A percentile compares a stretch with the other conserved stretches of the same genome.
Conservation (phyloP, 139 green algal species). For the Chlorella sp. region DNA sequence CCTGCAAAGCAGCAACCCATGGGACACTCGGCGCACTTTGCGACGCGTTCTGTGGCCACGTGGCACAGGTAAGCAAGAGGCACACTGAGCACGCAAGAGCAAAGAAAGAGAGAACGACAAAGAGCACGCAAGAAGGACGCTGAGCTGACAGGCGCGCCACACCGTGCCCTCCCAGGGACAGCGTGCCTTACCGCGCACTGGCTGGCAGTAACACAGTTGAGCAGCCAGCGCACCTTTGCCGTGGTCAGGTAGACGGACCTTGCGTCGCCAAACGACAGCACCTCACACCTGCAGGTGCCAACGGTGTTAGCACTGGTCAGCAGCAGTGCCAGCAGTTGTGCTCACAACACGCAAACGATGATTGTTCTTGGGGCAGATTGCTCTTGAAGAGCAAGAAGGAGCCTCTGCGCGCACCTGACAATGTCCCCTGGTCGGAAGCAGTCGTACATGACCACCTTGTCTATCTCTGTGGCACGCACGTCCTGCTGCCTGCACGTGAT, state of each 20-base stretch:
- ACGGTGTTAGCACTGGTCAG: too few species aligned
- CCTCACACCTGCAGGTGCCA: constrained; percentile 1
- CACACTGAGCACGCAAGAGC: neutral
- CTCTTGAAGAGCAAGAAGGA: neutral
- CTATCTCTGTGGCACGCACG: constrained; percentile 77
- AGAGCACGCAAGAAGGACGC: neutral
- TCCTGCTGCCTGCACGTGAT: constrained; percentile 66
- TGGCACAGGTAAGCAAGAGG: too few species aligned
- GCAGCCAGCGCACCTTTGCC: constrained; percentile 36
- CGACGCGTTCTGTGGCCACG: too few species aligned
- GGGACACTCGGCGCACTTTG: neutral
- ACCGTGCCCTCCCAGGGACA: too few species aligned
- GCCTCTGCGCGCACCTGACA: constrained; percentile 21
- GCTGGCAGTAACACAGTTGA: neutral
- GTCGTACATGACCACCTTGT: constrained; percentile 76
- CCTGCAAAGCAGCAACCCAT: constrained; percentile 16
- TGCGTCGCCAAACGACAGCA: constrained; percentile 79
- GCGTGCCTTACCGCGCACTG: too few species aligned
- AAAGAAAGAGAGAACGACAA: neutral
- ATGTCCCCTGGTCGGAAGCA: constrained; percentile 91
- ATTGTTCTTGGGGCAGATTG: neutral
- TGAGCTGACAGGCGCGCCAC: too few species aligned
- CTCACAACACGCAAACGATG: neutral
- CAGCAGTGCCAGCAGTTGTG: neutral
- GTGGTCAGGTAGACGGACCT: constrained; percentile 86